These are phyloP conservation scores for Pestalotiopsis sp. DNA, from an alignment of 2,329 filamentous ascomycete species.

Conservation along the genomic window DNA sequence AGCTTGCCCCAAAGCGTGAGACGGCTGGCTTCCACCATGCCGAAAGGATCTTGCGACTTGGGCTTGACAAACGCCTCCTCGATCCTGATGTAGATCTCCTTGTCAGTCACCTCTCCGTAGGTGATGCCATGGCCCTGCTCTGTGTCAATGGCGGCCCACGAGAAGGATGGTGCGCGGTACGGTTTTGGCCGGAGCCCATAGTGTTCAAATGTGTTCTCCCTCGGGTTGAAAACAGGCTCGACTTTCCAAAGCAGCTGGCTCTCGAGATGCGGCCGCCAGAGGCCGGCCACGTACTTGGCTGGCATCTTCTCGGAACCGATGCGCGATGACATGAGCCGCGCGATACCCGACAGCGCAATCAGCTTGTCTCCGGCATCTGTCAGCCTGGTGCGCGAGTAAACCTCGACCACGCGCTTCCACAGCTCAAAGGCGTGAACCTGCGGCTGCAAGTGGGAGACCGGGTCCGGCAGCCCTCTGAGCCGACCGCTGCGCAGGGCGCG, in stretches of 20 bases:
- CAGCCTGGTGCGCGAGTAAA: background rate
- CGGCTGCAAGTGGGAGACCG: background rate
- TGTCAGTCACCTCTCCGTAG: background rate
- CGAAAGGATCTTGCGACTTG: background rate
- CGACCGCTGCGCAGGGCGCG: background rate
- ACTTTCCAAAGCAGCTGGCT: background rate
- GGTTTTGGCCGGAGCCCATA: background rate
- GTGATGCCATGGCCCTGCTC: background rate
- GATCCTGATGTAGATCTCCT: background rate
- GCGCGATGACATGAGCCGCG: accelerated
- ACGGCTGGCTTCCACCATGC: background rate
- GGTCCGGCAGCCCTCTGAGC: background rate
- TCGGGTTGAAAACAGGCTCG: background rate
- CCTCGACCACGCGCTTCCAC: background rate
- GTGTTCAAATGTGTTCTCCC: background rate
- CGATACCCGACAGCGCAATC: background rate
- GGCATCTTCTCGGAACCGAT: background rate
- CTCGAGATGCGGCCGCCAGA: background rate
- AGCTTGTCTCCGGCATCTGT: background rate
- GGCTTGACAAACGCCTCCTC: background rate
- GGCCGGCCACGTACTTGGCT: background rate
- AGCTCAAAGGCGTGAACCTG: background rate
- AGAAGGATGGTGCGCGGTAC: background rate
- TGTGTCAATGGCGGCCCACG: background rate
- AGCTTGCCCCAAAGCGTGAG: background rate